A percentile compares a stretch with the other conserved stretches of the same genome.
These are phyloP conservation scores for Leccinum boreale DNA, from an alignment of 768 basidiomycete species.

Conservation along the genomic window DNA sequence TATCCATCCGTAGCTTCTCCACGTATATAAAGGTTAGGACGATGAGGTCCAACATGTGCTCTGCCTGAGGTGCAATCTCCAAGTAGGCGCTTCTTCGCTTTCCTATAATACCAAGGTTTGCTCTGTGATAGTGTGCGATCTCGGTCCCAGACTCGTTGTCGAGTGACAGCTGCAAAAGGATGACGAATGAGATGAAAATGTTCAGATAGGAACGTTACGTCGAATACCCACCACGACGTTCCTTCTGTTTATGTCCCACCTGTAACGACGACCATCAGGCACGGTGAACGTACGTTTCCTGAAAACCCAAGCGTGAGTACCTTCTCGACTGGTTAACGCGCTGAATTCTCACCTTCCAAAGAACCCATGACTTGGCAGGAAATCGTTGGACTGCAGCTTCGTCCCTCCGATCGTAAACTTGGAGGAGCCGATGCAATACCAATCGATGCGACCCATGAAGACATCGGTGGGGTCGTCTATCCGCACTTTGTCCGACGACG, in stretches of 20 bases:
- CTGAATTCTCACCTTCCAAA: slow-evolving; percentile 10
- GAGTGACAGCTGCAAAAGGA: slow-evolving; percentile 13
- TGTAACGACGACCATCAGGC: slow-evolving; percentile 30
- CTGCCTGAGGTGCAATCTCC: slow-evolving; percentile 21
- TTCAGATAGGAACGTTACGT: background rate
- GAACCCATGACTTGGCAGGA: slow-evolving; percentile 22
- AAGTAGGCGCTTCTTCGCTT: slow-evolving; percentile 15
- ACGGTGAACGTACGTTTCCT: slow-evolving; percentile 31
- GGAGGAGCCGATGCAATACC: slow-evolving; percentile 28
- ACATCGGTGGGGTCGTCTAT: slow-evolving; percentile 22
- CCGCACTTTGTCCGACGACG: background rate
- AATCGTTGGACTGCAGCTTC: slow-evolving; percentile 24
- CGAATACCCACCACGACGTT: slow-evolving; percentile 13
- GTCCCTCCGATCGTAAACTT: slow-evolving; percentile 28
- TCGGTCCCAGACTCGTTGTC: slow-evolving; percentile 13
- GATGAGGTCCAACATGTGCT: slow-evolving; percentile 24
- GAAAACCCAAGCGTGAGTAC: background rate
- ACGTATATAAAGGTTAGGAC: slow-evolving; percentile 31
- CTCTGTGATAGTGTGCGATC: slow-evolving; percentile 22
- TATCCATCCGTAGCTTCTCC: slow-evolving; percentile 28
- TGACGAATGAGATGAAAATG: background rate
- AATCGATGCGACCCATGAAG: slow-evolving; percentile 32
- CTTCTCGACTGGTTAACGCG: background rate
- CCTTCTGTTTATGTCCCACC: slow-evolving; percentile 25
- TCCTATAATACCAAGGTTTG: slow-evolving; percentile 25